A percentile compares a stretch with the other conserved stretches of the same genome.
Conservation (phyloP, 176 grass and related monocot genomes). For the Cenchrus fungigraminus region DNA sequence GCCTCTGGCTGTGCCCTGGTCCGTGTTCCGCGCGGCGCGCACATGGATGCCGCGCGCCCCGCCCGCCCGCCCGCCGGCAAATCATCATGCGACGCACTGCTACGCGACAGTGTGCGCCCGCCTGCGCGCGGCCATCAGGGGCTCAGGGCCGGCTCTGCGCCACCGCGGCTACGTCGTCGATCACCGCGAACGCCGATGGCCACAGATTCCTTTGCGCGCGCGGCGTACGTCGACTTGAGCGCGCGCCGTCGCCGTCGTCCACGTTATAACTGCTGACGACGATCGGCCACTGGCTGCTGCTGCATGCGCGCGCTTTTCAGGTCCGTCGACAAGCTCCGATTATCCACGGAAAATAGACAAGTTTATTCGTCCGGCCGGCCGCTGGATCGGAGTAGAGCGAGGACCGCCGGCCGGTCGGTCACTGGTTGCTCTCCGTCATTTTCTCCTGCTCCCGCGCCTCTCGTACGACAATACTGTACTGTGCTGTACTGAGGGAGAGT, state of each 20-base stretch:
- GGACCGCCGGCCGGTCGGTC: neutral
- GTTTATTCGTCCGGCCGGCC: too few relatives aligned
- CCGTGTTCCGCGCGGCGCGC: too few relatives aligned
- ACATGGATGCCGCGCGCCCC: too few relatives aligned
- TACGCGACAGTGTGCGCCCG: neutral
- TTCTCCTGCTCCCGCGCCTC: neutral
- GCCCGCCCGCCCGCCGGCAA: neutral
- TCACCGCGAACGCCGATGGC: neutral
- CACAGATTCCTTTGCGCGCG: neutral
- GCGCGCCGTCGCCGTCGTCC: neutral
- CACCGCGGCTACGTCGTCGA: neutral
- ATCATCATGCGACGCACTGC: neutral
- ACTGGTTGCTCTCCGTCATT: neutral
- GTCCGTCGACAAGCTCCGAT: neutral
- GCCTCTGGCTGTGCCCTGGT: too few relatives aligned
- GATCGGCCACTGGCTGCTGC: slow-evolving; percentile 3
- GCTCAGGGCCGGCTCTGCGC: too few relatives aligned
- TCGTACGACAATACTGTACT: neutral
- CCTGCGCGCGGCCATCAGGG: neutral
- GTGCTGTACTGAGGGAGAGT: neutral
- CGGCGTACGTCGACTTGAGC: slow-evolving; percentile 14
- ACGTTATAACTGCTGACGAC: neutral
- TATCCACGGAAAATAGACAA: neutral
- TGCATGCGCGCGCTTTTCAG: neutral
- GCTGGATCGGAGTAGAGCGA: too few relatives aligned